A percentile compares a stretch with the other conserved stretches of the same genome.
These are phyloP conservation scores for Candolleomyces eurysporus DNA, from an alignment of 768 basidiomycete genomes.

Conservation along the genomic window DNA sequence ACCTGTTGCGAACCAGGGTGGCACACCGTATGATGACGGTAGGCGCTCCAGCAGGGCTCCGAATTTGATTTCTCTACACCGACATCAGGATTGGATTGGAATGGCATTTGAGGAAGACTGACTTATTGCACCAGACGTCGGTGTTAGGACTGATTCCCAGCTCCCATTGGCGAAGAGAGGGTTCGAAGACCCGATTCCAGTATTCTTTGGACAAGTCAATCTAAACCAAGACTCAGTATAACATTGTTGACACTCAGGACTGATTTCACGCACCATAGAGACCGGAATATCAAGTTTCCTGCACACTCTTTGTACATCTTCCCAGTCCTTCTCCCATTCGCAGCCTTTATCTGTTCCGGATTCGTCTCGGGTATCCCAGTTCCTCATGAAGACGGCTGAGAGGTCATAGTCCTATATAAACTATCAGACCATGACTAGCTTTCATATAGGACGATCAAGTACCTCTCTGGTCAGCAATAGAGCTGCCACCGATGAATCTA, in stretches of 20 bases:
- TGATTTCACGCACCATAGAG: slow-evolving; percentile 51
- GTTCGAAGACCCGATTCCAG: slow-evolving; percentile 90
- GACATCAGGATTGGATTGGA: not conserved
- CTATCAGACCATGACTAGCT: not conserved
- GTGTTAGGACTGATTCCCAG: slow-evolving; percentile 86
- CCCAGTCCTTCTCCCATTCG: slow-evolving; percentile 96
- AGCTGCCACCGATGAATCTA: slow-evolving; percentile 92
- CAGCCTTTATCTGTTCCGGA: slow-evolving; percentile 77
- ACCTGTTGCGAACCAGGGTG: slow-evolving; percentile 76
- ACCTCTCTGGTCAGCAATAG: slow-evolving; percentile 69
- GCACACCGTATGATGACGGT: slow-evolving; percentile 24
- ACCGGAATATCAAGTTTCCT: slow-evolving; percentile 70
- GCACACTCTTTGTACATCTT: slow-evolving; percentile 84
- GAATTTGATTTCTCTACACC: slow-evolving; percentile 73
- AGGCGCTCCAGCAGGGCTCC: slow-evolving; percentile 74
- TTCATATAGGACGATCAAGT: slow-evolving; percentile 8
- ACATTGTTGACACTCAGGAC: not conserved
- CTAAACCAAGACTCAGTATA: slow-evolving; percentile 31
- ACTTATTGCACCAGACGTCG: slow-evolving; percentile 91
- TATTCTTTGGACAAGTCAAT: slow-evolving; percentile 89
- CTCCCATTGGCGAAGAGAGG: slow-evolving; percentile 76
- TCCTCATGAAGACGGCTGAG: slow-evolving; percentile 91
- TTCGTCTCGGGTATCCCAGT: slow-evolving; percentile 91
- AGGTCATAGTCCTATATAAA: slow-evolving; percentile 67
- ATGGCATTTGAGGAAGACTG: slow-evolving; percentile 6